Percentiles rank a stretch among this genome's conserved stretches.
phyloP scores from a whole-genome alignment of 2,329 filamentous ascomycete genomes.

The Sclerotinia sclerotiorum region DNA sequence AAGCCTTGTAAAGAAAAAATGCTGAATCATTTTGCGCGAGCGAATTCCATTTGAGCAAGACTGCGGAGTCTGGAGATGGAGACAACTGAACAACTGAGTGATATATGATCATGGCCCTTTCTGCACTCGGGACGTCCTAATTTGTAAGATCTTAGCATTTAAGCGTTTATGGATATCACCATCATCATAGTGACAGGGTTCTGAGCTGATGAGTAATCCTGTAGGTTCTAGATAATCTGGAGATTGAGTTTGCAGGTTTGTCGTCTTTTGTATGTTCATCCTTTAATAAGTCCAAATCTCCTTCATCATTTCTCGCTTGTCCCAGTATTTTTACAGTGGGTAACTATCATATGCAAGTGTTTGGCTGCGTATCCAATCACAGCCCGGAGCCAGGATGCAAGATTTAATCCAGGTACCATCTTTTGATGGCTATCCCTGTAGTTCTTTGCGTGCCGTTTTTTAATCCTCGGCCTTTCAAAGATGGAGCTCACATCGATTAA shows the following conservation, averaged over 20 bases:
- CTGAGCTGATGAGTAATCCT: too few species aligned
- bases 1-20: background rate
- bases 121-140: background rate
- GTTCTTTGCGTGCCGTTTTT: background rate
- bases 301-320: slow-evolving; percentile 5
- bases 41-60: background rate
- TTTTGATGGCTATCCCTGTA: background rate
- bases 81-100: background rate
- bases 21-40: background rate
- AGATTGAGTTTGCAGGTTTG: background rate
- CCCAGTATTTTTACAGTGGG: background rate
- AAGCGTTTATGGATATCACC: background rate
- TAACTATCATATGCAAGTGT: too few species aligned
- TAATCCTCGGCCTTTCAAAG: background rate
- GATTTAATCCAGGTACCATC: background rate
- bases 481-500: background rate
- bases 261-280: background rate
- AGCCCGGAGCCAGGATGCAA: background rate
- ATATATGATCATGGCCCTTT: background rate
- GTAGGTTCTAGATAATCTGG: background rate
- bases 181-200: background rate
- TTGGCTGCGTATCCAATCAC: background rate
- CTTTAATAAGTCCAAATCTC: background rate
- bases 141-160: too few species aligned
- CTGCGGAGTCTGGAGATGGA: background rate